Evolutionary conservation across 768 basidiomycete genomes (phyloP), one percentile per base, ranked within the genome.

Genomic region (Wakefieldia striispora): DNA sequence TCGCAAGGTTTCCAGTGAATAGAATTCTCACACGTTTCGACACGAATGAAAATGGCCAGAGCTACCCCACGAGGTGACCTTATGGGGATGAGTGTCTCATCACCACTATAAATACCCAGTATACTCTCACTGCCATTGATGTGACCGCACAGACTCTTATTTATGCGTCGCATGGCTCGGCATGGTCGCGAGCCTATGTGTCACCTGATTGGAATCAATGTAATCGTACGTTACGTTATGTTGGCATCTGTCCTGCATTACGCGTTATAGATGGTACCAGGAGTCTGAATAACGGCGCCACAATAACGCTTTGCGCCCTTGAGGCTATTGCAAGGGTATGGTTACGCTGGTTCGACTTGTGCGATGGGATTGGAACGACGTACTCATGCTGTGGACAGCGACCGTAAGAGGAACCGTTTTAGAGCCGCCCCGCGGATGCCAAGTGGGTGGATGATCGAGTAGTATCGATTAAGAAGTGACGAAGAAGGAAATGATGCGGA

Each of bases 11-110:
- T 33, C 23, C 35, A 29, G 17, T 1, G 20, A 47, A 37, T 39
- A 26, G 13, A 11, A 17, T 47, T 24, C 9, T 47, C 33, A 54
- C 61, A 53, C 41, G 51, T 41, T 50, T 48, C 35, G n/a, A 39
- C 46, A 34, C 29, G 29, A 44, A 40, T 31, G 45, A 20, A 13
- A 23, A 29, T 36, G 40, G 29, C 29, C 36, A 51, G 55, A 49
- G 33, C 7, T 33, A 24, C 27, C 40, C 53, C 69, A 68, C 61
- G 64, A 68, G 68, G 68, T 57, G 50, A 40, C 43, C 57, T 9
- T 57, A 49, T 47, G 47, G 40, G 38, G 54, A 38, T 50, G 40
- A 34, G 23, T n/a, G 58, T 67, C 60, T 34, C 62, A 57, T 56
- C 45, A 24, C 21, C 19, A 47, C 44, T 55, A 62, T 60, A 52